phyloP scores from a whole-genome alignment of 129 eudicot species.

The Pulicaria dysenterica region DNA sequence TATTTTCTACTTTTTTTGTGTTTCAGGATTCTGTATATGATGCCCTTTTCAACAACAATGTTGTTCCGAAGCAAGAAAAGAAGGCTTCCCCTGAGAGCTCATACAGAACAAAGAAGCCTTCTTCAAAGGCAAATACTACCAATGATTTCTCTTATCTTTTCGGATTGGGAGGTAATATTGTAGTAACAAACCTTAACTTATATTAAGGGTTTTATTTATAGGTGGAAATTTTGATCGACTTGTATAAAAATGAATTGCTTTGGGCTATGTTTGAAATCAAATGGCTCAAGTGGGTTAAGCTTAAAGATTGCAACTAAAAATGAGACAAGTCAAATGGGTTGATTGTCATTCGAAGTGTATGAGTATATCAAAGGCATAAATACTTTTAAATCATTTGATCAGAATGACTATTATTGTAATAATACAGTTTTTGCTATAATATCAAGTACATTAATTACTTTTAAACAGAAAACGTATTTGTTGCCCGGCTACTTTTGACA shows the following conservation, averaged over 20 bases:
- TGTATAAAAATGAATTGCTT: background rate
- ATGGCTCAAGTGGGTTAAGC: background rate
- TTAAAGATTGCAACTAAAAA: too few species aligned
- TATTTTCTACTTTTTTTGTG: background rate
- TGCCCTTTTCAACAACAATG: conserved; percentile 47
- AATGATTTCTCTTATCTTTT: conserved; percentile 68
- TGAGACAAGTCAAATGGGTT: background rate
- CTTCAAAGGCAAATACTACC: conserved; percentile 34
- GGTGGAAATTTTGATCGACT: conserved; percentile 1
- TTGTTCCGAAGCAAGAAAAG: conserved; percentile 35
- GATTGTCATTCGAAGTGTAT: background rate
- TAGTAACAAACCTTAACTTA: conserved; percentile 1
- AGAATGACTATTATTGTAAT: background rate
- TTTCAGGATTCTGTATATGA: conserved; percentile 62
- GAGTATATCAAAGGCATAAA: background rate
- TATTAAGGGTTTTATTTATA: background rate
- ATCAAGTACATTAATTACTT: background rate
- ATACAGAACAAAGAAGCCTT: conserved; percentile 35
- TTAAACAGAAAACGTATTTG: background rate
- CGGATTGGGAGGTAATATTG: conserved; percentile 69
- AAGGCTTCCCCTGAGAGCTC: conserved; percentile 28
- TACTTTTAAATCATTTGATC: background rate
- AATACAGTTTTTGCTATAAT: conserved; percentile 1
- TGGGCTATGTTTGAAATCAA: background rate
- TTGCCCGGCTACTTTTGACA: background rate